Evolutionary conservation across 495 filamentous ascomycete genomes (phyloP), one percentile per base, ranked within the genome.

Genomic region (Aspergillus kassunensis): DNA sequence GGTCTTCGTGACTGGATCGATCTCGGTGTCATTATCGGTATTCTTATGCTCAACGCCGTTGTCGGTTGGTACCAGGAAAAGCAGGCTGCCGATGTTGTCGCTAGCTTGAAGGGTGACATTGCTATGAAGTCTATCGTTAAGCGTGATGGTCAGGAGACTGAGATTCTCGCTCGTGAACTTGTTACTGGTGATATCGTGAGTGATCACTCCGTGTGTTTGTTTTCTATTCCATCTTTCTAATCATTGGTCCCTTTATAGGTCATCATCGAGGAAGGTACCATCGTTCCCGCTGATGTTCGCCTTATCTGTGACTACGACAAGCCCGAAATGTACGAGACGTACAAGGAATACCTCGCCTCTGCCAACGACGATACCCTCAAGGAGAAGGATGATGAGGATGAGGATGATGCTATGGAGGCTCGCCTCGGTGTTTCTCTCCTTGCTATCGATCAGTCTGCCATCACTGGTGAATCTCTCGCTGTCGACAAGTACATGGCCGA

Each of bases 1-100:
- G 87, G 87, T 80, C 81, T 91, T 54, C 80, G 80, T 63, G 86
- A 89, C 73, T 91, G 86, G 85, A 84, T 91, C 56, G 87, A 91
- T 79, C 80, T 90, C 51, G 87, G 87, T 79, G 86, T 91, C 64
- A 91, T 91, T 69, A 84, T 86, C 61, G 88, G 83, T 77, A 91
- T 91, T 69, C 74, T 91, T 29, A 59, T 85, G 60, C 83, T 91
- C 51, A 91, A 91, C 73, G 88, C 88, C 51, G 63, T 76, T 46
- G 87, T 90, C 65, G 87, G 87, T 74, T 91, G 86, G 81, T 91
- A 90, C 68, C 87, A 91, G 68, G 88, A 91, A 69, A 90, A 89
- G 73, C 86, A 89, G 72, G 88, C 88, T 54, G 87, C 86, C 53
- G 88, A 91, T 68, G 86, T 91, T 59, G 88, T 91, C 53, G 86